Evolutionary conservation across 257 asterid species (phyloP).

Genomic region (Solanum ossicruentum): DNA sequence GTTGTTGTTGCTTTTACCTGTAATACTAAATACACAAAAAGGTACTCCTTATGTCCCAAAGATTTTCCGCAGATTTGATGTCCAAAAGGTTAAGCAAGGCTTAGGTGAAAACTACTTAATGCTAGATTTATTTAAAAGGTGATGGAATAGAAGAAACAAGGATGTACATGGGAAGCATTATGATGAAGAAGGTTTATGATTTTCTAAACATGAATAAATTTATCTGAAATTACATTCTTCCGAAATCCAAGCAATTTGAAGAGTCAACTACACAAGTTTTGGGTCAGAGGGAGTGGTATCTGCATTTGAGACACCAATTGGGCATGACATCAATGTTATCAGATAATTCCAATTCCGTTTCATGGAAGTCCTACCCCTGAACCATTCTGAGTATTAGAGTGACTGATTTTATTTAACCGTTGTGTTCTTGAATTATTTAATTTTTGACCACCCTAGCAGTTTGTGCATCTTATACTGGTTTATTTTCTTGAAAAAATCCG

Average conservation of each 20-base stretch:
- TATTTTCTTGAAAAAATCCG: not conserved
- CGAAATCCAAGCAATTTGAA: not conserved
- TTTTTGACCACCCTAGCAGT: not conserved
- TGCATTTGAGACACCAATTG: not conserved
- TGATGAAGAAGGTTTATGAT: not conserved
- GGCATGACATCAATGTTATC: not conserved
- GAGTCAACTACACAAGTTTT: not conserved
- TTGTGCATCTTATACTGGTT: not conserved
- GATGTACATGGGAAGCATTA: not conserved
- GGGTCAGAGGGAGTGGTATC: not conserved
- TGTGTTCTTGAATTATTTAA: not conserved
- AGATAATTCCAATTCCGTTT: not conserved
- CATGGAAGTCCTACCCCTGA: not conserved
- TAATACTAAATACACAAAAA: not conserved
- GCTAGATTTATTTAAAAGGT: not conserved
- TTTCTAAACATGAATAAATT: not conserved
- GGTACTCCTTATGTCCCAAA: not conserved
- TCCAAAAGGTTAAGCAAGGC: not conserved
- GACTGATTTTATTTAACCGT: not conserved
- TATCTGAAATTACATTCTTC: not conserved
- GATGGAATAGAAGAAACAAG: not conserved
- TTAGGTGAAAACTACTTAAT: not conserved
- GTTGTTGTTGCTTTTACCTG: not conserved
- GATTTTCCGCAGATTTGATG: not conserved
- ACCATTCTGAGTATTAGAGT: not conserved